phyloP scores from a whole-genome alignment of 192 early-diverging fungal genomes.

The Mortierella alpina region DNA sequence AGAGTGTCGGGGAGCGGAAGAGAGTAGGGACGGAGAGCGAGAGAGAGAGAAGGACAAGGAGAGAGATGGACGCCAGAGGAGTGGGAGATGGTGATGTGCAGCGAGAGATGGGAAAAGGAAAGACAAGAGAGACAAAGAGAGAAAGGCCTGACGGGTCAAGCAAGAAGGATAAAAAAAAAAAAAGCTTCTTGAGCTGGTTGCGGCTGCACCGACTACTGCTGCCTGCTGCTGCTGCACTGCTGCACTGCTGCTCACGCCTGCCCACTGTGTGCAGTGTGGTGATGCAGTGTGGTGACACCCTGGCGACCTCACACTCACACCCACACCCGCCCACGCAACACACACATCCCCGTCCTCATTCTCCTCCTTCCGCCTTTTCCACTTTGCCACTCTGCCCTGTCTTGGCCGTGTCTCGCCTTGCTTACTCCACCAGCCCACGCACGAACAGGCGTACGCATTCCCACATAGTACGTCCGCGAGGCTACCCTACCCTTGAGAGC shows the following conservation, averaged over 20 bases:
- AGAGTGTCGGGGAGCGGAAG: background rate
- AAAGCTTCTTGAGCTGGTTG: background rate
- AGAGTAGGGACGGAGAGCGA: background rate
- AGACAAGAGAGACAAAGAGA: conserved; percentile 7
- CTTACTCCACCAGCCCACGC: background rate
- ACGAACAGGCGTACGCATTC: too few relatives aligned
- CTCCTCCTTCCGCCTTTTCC: too few relatives aligned
- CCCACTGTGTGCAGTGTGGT: too few relatives aligned
- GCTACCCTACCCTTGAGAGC: background rate
- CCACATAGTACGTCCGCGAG: background rate
- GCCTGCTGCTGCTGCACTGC: background rate
- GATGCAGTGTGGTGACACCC: too few relatives aligned
- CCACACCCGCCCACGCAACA: too few relatives aligned
- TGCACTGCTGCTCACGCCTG: too few relatives aligned
- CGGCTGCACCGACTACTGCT: too few relatives aligned
- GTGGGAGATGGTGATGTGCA: background rate
- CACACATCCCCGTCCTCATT: too few relatives aligned
- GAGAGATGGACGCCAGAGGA: background rate
- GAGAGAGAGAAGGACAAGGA: background rate
- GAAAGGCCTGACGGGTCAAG: background rate
- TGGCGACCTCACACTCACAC: too few relatives aligned
- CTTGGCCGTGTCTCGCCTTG: background rate
- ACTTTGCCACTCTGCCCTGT: background rate
- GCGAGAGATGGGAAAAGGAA: background rate
- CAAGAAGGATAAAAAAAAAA: conserved; percentile 2